These are phyloP conservation scores for apple (Malus domestica) DNA, from an alignment of 306 rosid species.

Conservation along the genomic window DNA sequence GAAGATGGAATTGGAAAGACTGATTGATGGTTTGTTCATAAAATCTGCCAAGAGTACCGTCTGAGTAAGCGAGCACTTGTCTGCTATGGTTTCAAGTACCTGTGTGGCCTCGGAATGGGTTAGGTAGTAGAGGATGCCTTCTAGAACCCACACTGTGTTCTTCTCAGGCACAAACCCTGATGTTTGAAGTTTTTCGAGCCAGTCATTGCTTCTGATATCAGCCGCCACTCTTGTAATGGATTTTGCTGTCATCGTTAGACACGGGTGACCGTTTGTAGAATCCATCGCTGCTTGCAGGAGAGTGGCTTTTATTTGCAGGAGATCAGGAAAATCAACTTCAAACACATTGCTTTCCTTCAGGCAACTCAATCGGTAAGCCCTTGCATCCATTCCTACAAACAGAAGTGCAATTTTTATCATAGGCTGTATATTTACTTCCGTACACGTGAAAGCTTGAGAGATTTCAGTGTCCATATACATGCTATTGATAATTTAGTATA, in stretches of 20 bases:
- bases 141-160: constrained; percentile 87
- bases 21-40: constrained; percentile 85
- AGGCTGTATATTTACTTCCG: not conserved
- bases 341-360: constrained; percentile 78
- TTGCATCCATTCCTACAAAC: constrained; percentile 87
- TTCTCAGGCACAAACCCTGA: constrained; percentile 80
- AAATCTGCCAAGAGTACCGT: constrained; percentile 88
- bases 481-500: not conserved
- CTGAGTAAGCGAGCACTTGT: constrained; percentile 53
- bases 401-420: constrained; percentile 20
- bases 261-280: constrained; percentile 38
- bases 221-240: constrained; percentile 79
- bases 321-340: constrained; percentile 77
- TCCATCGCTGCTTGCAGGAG: constrained; percentile 71
- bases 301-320: constrained; percentile 62
- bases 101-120: constrained; percentile 71
- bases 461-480: not conserved
- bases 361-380: constrained; percentile 89
- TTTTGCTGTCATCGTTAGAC: constrained; percentile 43
- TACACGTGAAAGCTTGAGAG: not conserved
- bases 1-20: constrained; percentile 60
- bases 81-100: constrained; percentile 68
- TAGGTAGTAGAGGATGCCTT: constrained; percentile 83
- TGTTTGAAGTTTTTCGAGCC: constrained; percentile 75
- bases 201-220: constrained; percentile 67